Evolutionary conservation across 2,329 filamentous ascomycete genomes (phyloP), one percentile per base, ranked within the genome.

Genomic region (Talaromyces piceae): DNA sequence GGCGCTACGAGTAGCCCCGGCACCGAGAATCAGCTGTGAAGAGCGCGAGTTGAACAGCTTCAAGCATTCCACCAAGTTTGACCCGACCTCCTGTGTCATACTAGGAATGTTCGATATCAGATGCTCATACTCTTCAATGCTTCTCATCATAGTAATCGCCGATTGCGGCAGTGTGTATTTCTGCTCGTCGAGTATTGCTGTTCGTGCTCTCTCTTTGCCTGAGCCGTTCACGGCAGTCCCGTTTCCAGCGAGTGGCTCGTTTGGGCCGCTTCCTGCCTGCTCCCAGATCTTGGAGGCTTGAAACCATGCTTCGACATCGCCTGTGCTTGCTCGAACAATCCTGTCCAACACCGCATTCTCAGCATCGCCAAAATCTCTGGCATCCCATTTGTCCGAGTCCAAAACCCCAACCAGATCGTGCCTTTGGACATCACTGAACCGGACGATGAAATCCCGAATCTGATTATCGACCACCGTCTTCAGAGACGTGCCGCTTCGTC

Each of bases 41-140:
- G 91, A 91, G 18, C 93, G 86, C 2, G 90, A 96, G 68, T 98
- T 96, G 77, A 97, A 98, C 3, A 95, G 78, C 58, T 93, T 88
- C 12, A 97, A 77, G 63, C 94, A 95, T 20, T 93, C 85, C 39
- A 96, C 76, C 9, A 98, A 79, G 0, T 84, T 85, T 2, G 80
- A 75, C 0, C 88, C 87, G 49, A 96, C 84, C 53, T 96, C 90
- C 2, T 84, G 77, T 1, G 89, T 87, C 82, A 96, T 91, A 54
- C 86, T 91, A 1, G 93, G 91, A 52, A 97, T 91, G 27, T 84
- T 85, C 4, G 87, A 79, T 52, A 91, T 84, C 3, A 98, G 79
- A 55, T 87, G 87, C 57, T 95, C 77, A 67, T 95, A 95, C 13
- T 84, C 81, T 53, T 88, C 84, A 57, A 96, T 84, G 47, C 88